Percentiles rank a stretch among this genome's conserved stretches.
Evolutionary conservation across 129 eudicot species (phyloP).

Genomic region (Chrysanthemum makinoi): DNA sequence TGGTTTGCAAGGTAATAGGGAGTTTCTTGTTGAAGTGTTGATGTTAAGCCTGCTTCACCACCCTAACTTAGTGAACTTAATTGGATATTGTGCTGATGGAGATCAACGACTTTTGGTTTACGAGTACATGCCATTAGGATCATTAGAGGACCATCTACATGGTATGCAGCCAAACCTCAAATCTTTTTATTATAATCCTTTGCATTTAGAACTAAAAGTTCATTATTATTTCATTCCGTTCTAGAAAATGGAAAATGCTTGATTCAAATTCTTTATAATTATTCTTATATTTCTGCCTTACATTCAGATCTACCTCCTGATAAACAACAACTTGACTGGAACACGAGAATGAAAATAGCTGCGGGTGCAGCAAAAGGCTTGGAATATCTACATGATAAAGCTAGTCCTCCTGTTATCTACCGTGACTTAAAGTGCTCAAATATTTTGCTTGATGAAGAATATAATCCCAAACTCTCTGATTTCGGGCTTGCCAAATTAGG

Average conservation of each 20-base stretch:
- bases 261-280: background rate
- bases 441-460: constrained; percentile 63
- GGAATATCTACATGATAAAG: constrained; percentile 79
- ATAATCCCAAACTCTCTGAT: constrained; percentile 49
- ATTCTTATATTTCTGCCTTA: background rate
- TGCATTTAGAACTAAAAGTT: background rate
- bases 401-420: constrained; percentile 79
- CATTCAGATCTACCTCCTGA: constrained; percentile 62
- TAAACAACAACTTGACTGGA: constrained; percentile 69
- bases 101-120: constrained; percentile 90
- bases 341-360: constrained; percentile 83
- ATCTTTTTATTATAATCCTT: background rate
- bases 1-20: constrained; percentile 91
- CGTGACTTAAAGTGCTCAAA: constrained; percentile 81
- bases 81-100: constrained; percentile 94
- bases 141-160: constrained; percentile 89
- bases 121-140: constrained; percentile 87
- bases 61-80: constrained; percentile 76
- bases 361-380: constrained; percentile 88
- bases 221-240: too few relatives aligned
- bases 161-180: constrained; percentile 38
- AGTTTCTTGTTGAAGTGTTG: constrained; percentile 89
- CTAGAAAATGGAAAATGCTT: constrained; percentile 7
- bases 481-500: constrained; percentile 53
- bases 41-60: constrained; percentile 90